A percentile compares a stretch with the other conserved stretches of the same genome.
These are phyloP conservation scores for Penicillium manginii DNA, from an alignment of 495 filamentous ascomycete species.

Conservation along the genomic window DNA sequence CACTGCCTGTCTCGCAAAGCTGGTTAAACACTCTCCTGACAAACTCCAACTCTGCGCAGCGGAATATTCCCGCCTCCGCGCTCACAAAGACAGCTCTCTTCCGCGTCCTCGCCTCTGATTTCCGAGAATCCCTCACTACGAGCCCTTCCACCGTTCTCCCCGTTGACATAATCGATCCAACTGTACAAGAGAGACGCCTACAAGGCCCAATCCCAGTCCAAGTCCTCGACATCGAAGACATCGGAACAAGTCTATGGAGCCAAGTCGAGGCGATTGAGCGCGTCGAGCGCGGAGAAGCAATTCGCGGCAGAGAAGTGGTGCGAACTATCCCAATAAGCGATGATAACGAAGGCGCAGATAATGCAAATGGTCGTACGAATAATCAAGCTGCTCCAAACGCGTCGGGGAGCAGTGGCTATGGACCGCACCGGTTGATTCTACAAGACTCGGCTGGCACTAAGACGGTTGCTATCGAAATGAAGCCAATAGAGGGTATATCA, in stretches of 20 bases:
- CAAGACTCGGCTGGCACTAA: conserved; percentile 77
- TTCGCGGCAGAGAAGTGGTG: conserved; percentile 80
- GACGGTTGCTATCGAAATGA: conserved; percentile 75
- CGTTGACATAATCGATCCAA: conserved; percentile 52
- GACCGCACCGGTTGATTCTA: conserved; percentile 79
- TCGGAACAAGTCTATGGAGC: conserved; percentile 76
- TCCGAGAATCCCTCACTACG: conserved; percentile 61
- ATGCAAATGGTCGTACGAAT: conserved; percentile 15
- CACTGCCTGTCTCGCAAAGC: conserved; percentile 43
- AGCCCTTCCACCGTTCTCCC: conserved; percentile 60
- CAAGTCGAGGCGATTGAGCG: conserved; percentile 87
- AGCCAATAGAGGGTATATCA: conserved; percentile 63
- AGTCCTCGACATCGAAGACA: conserved; percentile 81
- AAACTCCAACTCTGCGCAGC: conserved; percentile 34
- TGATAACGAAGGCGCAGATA: conserved; percentile 39
- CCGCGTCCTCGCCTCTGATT: conserved; percentile 78
- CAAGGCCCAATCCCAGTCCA: conserved; percentile 71
- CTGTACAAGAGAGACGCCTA: conserved; percentile 57
- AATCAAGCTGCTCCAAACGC: conserved; percentile 20
- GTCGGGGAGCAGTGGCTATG: conserved; percentile 36
- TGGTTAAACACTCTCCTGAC: conserved; percentile 50
- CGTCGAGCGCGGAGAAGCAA: conserved; percentile 78
- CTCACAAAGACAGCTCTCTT: conserved; percentile 79
- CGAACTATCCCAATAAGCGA: conserved; percentile 63
- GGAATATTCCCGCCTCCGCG: conserved; percentile 68